Evolutionary conservation across 2,329 filamentous ascomycete genomes (phyloP).

Genomic region (Diaporthe vexans): DNA sequence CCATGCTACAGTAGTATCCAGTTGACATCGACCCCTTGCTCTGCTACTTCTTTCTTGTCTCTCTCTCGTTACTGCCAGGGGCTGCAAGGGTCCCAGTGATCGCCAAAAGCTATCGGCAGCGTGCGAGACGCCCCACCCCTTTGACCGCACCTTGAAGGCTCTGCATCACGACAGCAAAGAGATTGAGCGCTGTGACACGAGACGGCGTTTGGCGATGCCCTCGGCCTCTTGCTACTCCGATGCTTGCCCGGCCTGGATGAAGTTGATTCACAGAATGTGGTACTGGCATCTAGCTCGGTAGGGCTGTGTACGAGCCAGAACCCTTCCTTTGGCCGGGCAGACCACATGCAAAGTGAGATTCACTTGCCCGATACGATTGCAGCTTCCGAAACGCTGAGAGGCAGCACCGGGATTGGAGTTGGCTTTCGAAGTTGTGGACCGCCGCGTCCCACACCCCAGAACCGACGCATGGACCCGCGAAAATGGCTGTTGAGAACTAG

Average conservation of each 20-base stretch:
- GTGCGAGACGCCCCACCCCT: background rate
- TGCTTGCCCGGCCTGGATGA: background rate
- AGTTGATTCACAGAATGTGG: background rate
- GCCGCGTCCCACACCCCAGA: slow-evolving; percentile 8
- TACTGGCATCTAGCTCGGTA: slow-evolving; percentile 11
- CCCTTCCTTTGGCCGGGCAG: slow-evolving; percentile 21
- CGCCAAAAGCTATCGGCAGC: slow-evolving; percentile 18
- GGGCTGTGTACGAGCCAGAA: slow-evolving; percentile 34
- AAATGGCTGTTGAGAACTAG: slow-evolving; percentile 22
- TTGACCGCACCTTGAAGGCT: background rate
- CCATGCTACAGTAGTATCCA: slow-evolving; percentile 22
- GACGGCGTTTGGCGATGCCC: background rate
- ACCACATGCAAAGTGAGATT: slow-evolving; percentile 10
- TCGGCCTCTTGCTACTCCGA: background rate
- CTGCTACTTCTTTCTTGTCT: background rate
- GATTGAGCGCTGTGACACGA: background rate
- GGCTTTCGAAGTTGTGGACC: slow-evolving; percentile 3
- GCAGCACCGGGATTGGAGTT: slow-evolving; percentile 14
- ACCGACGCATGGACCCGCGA: background rate
- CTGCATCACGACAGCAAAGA: slow-evolving; percentile 2
- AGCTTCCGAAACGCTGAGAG: slow-evolving; percentile 22
- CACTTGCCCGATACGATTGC: slow-evolving; percentile 18
- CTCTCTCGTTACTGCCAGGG: background rate
- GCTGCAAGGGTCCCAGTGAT: slow-evolving; percentile 7
- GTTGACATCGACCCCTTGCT: slow-evolving; percentile 1